These are phyloP conservation scores for Apiospora saccharicola DNA, from an alignment of 2,329 filamentous ascomycete species.

Conservation along the genomic window DNA sequence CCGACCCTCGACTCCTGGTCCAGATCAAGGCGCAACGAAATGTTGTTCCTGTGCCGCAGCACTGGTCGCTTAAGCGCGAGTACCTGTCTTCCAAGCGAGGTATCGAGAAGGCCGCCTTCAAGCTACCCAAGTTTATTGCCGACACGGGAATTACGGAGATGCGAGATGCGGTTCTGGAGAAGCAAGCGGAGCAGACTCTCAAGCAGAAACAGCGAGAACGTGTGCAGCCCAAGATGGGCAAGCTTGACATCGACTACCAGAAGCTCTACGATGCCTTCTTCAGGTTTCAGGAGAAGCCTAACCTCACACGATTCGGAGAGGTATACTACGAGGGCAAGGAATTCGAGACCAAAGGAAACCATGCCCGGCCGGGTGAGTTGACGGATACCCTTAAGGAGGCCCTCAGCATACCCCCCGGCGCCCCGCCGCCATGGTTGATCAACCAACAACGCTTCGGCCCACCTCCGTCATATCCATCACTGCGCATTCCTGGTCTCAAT, in stretches of 20 bases:
- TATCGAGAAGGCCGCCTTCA: constrained; percentile 93
- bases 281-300: constrained; percentile 94
- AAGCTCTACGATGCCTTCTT: constrained; percentile 99
- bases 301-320: constrained; percentile 92
- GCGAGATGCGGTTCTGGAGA: constrained; percentile 94
- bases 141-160: constrained; percentile 98
- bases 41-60: constrained; percentile 89
- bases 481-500: constrained; percentile 94
- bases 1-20: constrained; percentile 87
- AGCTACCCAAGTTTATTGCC: constrained; percentile 93
- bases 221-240: constrained; percentile 94
- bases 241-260: constrained; percentile 97
- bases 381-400: constrained; percentile 91
- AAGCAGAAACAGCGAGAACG: constrained; percentile 97
- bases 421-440: constrained; percentile 95
- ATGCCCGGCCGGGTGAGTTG: constrained; percentile 88
- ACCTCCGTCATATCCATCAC: constrained; percentile 91
- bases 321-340: constrained; percentile 99
- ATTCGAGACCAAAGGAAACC: constrained; percentile 91
- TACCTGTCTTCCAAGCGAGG: constrained; percentile 97
- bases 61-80: constrained; percentile 96
- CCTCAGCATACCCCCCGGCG: constrained; percentile 89
- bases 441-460: constrained; percentile 95
- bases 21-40: constrained; percentile 96
- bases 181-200: constrained; percentile 88